Conservation (phyloP, 78 protist species). For the Cavenderia fasciculata region DNA sequence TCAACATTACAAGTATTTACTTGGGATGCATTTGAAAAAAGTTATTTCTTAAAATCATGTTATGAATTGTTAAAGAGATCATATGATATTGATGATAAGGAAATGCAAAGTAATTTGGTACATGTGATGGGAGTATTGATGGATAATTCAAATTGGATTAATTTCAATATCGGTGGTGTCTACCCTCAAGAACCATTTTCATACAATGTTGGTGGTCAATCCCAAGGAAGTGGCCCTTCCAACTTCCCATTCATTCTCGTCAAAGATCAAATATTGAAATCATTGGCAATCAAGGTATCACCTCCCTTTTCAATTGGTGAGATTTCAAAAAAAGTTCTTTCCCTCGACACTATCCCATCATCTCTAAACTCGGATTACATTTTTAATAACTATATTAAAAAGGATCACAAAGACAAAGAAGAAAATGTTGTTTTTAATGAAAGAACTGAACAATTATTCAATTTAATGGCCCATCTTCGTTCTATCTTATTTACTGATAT, state of each 20-base stretch:
- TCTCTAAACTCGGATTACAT: not conserved
- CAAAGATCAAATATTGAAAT: constrained; percentile 24
- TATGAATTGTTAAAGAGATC: not conserved
- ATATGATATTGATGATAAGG: not conserved
- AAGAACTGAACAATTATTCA: not conserved
- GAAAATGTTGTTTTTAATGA: not conserved
- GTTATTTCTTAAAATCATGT: constrained; percentile 16
- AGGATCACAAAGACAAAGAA: not conserved
- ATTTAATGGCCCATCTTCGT: not conserved
- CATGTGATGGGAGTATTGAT: not conserved
- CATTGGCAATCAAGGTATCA: constrained; percentile 1
- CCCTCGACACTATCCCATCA: not conserved
- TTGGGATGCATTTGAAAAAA: constrained; percentile 21
- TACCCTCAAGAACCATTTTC: constrained; percentile 9
- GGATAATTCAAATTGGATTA: constrained; percentile 47
- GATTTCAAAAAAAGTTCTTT: not conserved
- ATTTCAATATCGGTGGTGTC: constrained; percentile 11
- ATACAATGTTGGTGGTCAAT: not conserved
- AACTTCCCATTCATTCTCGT: not conserved
- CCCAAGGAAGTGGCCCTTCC: not conserved
- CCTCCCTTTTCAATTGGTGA: not conserved
- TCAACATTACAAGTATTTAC: constrained; percentile 19
- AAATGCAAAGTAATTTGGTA: not conserved
- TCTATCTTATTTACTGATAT: not conserved
- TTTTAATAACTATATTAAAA: not conserved